A percentile compares a stretch with the other conserved stretches of the same genome.
Evolutionary conservation across 306 rosid genomes (phyloP).

Genomic region (Oemleria cerasiformis): DNA sequence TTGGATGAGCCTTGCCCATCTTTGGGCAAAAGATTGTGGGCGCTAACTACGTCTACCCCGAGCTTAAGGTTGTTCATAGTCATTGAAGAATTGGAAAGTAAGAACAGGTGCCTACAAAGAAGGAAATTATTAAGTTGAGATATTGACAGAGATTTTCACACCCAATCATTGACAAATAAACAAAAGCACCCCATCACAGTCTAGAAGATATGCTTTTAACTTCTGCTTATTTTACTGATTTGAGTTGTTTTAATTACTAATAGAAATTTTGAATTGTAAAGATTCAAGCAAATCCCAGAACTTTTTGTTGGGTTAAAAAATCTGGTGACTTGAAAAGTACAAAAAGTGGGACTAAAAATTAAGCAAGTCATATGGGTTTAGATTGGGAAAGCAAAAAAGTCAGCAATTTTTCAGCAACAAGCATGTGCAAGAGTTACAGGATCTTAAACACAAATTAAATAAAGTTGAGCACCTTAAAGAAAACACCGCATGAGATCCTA

Average conservation of each 20-base stretch:
- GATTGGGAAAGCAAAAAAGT: slow-evolving; percentile 14
- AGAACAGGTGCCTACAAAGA: slow-evolving; percentile 29
- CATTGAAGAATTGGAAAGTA: slow-evolving; percentile 14
- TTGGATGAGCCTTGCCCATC: slow-evolving; percentile 79
- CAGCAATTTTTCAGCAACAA: not conserved
- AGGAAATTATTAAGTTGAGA: slow-evolving; percentile 5
- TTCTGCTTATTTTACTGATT: not conserved
- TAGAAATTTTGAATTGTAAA: not conserved
- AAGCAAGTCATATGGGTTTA: not conserved
- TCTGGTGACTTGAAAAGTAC: slow-evolving; percentile 3
- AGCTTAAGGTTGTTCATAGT: slow-evolving; percentile 66
- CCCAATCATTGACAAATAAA: slow-evolving; percentile 7
- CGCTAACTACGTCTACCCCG: slow-evolving; percentile 72
- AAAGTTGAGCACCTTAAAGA: slow-evolving; percentile 23
- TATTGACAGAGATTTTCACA: not conserved
- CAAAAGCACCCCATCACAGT: not conserved
- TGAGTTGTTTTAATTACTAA: not conserved
- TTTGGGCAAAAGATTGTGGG: slow-evolving; percentile 83
- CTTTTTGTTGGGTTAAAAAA: not conserved
- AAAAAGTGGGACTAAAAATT: not conserved
- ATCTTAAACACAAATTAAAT: slow-evolving; percentile 10
- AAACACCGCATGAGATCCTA: slow-evolving; percentile 50
- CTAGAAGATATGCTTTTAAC: slow-evolving; percentile 17
- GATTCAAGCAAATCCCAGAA: not conserved
- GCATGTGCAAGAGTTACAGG: slow-evolving; percentile 9